These are phyloP conservation scores for Verticillium nonalfalfae DNA, from an alignment of 2,329 filamentous ascomycete species.

Conservation along the genomic window DNA sequence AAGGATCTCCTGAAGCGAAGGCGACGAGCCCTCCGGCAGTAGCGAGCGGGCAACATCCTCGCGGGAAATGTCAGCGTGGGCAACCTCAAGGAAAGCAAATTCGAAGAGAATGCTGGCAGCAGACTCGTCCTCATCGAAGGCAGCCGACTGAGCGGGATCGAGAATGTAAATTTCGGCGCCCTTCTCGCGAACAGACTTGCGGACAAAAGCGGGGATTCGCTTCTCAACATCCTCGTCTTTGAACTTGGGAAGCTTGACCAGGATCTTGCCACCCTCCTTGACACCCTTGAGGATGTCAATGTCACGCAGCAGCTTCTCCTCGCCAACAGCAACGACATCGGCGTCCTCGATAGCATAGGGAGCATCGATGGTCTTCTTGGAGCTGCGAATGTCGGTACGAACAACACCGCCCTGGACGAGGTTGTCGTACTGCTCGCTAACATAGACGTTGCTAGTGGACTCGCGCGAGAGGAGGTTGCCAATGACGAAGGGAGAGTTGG, in stretches of 20 bases:
- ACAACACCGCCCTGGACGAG: slow-evolving; percentile 69
- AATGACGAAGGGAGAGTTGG: slow-evolving; percentile 55
- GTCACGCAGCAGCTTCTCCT: slow-evolving; percentile 69
- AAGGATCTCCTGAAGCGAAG: slow-evolving; percentile 47
- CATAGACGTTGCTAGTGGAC: slow-evolving; percentile 55
- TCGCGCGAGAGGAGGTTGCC: slow-evolving; percentile 63
- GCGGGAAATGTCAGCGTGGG: slow-evolving; percentile 58
- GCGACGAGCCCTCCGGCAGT: slow-evolving; percentile 42
- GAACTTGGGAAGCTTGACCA: slow-evolving; percentile 70
- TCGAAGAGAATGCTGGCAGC: slow-evolving; percentile 66
- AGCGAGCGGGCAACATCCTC: slow-evolving; percentile 62
- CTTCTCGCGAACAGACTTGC: slow-evolving; percentile 66
- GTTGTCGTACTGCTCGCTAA: slow-evolving; percentile 59
- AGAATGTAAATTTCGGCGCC: slow-evolving; percentile 67
- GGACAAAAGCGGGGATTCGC: slow-evolving; percentile 64
- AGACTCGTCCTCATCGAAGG: slow-evolving; percentile 57
- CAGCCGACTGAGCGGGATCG: slow-evolving; percentile 62
- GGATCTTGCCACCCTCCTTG: slow-evolving; percentile 63
- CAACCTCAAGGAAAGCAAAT: slow-evolving; percentile 75
- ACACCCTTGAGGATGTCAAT: slow-evolving; percentile 67
- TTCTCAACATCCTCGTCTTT: slow-evolving; percentile 90
- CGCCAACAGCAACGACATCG: slow-evolving; percentile 71
- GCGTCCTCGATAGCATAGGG: slow-evolving; percentile 76
- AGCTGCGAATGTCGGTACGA: slow-evolving; percentile 79
- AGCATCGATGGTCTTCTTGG: slow-evolving; percentile 75